Evolutionary conservation across 768 basidiomycete genomes (phyloP).

Genomic region (Chalciporus chontae): DNA sequence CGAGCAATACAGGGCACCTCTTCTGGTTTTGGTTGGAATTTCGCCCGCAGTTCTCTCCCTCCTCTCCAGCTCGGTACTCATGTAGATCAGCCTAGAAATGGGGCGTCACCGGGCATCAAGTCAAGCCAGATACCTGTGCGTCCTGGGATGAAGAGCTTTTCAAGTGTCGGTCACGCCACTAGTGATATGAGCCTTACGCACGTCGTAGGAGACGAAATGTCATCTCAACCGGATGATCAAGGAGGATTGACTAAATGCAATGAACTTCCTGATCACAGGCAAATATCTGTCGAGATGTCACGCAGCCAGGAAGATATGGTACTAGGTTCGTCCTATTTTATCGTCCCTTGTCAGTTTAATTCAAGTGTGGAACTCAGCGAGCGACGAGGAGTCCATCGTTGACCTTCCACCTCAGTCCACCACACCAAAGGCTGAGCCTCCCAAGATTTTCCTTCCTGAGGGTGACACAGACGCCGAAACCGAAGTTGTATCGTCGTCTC

Average conservation of each 20-base stretch:
- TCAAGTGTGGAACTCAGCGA: conserved; percentile 23
- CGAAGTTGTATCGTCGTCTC: conserved; percentile 24
- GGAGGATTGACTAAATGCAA: conserved; percentile 26
- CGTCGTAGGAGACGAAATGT: conserved; percentile 21
- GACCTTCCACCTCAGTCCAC: conserved; percentile 23
- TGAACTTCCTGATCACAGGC: conserved; percentile 23
- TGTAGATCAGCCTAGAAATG: conserved; percentile 13
- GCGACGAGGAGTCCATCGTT: conserved; percentile 35
- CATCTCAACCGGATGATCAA: conserved; percentile 25
- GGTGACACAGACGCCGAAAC: conserved; percentile 24
- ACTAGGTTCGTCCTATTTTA: conserved; percentile 12
- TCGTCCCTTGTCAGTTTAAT: no score
- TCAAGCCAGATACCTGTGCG: conserved; percentile 46
- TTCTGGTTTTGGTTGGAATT: conserved; percentile 39
- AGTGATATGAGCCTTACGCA: conserved; percentile 24
- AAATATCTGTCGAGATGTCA: conserved; percentile 15
- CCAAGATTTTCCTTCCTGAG: conserved; percentile 13
- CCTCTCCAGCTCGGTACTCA: conserved; percentile 37
- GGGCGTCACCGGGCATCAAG: conserved; percentile 18
- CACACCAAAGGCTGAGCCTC: conserved; percentile 23
- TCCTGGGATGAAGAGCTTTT: conserved; percentile 34
- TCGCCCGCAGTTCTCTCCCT: conserved; percentile 37
- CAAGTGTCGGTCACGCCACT: conserved; percentile 11
- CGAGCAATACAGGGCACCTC: conserved; percentile 18
- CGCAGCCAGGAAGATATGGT: conserved; percentile 16